These are phyloP conservation scores for Paramecium caudatum DNA, from an alignment of 73 alveolate genomes.

Conservation along the genomic window DNA sequence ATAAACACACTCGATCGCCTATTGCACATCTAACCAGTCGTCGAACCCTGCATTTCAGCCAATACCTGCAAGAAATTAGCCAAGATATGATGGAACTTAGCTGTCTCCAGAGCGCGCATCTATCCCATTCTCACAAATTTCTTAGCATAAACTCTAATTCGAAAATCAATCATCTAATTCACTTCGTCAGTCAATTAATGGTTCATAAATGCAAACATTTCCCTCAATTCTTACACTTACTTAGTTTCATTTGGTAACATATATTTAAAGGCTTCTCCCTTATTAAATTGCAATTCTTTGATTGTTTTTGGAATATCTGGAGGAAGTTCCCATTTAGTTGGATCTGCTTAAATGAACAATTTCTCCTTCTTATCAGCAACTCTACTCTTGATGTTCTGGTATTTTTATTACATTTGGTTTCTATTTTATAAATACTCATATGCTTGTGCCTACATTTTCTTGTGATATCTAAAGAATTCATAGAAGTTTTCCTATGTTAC, in stretches of 20 bases:
- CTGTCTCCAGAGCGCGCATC: too few relatives aligned
- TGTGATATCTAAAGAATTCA: conserved; percentile 71
- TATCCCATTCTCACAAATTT: background rate
- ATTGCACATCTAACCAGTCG: conserved; percentile 38
- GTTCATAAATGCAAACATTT: conserved; percentile 55
- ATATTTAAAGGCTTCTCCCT: conserved; percentile 68
- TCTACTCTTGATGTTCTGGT: background rate
- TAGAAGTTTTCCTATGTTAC: conserved; percentile 40
- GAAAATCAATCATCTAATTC: conserved; percentile 46
- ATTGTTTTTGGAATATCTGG: conserved; percentile 69
- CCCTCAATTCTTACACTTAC: conserved; percentile 7
- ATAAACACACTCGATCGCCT: conserved; percentile 19
- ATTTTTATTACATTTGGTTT: conserved; percentile 19
- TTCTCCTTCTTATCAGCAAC: conserved; percentile 44
- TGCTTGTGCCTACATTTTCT: background rate
- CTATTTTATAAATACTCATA: conserved; percentile 23
- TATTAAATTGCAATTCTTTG: conserved; percentile 45
- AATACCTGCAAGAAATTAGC: background rate
- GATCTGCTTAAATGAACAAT: conserved; percentile 10
- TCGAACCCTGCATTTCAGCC: background rate
- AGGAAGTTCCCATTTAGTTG: conserved; percentile 68
- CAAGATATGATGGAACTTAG: conserved; percentile 45
- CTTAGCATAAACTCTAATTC: conserved; percentile 63
- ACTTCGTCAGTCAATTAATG: conserved; percentile 47
- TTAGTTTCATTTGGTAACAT: conserved; percentile 59